phyloP scores from a whole-genome alignment of 2,329 filamentous ascomycete species.

The Microsporum audouinii region DNA sequence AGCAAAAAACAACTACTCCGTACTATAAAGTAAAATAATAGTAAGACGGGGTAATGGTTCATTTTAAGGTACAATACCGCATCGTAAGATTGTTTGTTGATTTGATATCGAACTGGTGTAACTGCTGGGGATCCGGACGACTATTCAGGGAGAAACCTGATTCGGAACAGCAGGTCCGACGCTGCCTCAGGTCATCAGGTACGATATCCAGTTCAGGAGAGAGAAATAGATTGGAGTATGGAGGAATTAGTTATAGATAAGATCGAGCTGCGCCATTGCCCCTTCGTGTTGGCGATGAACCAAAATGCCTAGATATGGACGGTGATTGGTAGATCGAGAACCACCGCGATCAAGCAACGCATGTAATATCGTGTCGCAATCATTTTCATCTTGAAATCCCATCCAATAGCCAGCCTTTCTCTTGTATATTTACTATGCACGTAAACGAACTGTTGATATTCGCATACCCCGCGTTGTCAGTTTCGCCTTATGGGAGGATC shows the following conservation, averaged over 20 bases:
- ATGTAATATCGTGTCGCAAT: not conserved
- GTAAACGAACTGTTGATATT: not conserved
- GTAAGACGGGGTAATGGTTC: too few species aligned
- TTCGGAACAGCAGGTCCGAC: not conserved
- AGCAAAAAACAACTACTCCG: not conserved
- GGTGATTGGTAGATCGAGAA: not conserved
- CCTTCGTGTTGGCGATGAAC: not conserved
- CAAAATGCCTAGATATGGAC: not conserved
- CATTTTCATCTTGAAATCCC: not conserved
- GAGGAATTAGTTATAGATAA: not conserved
- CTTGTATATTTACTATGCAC: not conserved
- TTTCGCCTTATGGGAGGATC: not conserved
- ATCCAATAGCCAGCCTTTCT: not conserved
- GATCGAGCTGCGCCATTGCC: not conserved
- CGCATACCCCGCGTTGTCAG: too few species aligned
- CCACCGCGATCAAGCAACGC: not conserved
- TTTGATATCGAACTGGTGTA: not conserved
- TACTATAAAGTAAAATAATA: too few species aligned
- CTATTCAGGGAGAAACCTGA: not conserved
- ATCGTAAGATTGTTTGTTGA: not conserved
- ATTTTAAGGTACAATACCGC: not conserved
- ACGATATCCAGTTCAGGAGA: not conserved
- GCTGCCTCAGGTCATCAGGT: not conserved
- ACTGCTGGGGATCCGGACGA: not conserved
- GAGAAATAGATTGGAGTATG: not conserved